Percentiles rank a stretch among this genome's conserved stretches.
These are phyloP conservation scores for Anaeromyces robustus DNA, from an alignment of 192 early-diverging fungal species.

Conservation along the genomic window DNA sequence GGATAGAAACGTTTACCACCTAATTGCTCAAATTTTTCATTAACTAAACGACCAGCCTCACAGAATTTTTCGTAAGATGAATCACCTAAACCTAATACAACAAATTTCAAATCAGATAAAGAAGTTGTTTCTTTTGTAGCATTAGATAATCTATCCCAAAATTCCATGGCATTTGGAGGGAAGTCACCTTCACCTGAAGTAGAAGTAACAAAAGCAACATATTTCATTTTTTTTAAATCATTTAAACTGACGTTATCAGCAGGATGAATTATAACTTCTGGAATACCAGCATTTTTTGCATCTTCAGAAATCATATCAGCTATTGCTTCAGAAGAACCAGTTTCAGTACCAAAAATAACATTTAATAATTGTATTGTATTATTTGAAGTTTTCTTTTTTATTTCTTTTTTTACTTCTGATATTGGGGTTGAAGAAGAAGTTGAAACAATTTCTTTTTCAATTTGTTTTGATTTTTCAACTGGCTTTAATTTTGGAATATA, in stretches of 20 bases:
- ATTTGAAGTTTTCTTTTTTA: too few species aligned
- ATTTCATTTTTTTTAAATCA: constrained; percentile 61
- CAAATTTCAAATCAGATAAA: constrained; percentile 49
- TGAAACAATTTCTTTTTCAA: too few species aligned
- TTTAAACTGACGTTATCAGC: constrained; percentile 22
- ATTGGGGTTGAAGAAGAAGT: too few species aligned
- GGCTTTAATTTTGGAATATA: not conserved
- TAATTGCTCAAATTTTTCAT: too few species aligned
- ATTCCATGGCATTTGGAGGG: constrained; percentile 78
- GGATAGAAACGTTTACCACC: too few species aligned
- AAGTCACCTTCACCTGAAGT: constrained; percentile 97
- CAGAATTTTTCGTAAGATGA: not conserved
- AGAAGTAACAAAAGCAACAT: constrained; percentile 60
- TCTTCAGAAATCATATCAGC: not conserved
- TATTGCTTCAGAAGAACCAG: not conserved
- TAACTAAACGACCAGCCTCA: too few species aligned
- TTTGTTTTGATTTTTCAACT: not conserved
- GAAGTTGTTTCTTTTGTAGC: constrained; percentile 32
- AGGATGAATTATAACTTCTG: not conserved
- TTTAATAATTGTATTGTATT: not conserved
- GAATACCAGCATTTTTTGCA: constrained; percentile 33
- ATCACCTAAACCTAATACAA: constrained; percentile 86
- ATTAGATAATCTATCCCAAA: constrained; percentile 59
- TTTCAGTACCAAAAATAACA: not conserved
- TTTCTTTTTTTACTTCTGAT: not conserved